phyloP scores from a whole-genome alignment of 1,139 yeast genomes.

The Pichia sp. region DNA sequence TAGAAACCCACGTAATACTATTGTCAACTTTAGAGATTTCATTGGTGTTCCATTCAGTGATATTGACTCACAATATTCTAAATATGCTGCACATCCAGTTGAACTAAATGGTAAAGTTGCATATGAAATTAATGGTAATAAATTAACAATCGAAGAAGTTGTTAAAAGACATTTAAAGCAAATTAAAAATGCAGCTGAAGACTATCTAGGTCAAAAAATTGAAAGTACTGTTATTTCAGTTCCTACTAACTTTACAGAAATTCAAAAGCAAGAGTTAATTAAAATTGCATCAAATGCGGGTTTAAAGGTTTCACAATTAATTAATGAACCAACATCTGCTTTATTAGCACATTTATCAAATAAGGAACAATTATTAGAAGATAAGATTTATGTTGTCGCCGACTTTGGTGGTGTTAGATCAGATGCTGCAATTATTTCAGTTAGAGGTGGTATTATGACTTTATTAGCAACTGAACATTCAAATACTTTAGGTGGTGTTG shows the following conservation, averaged over 20 bases:
- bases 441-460: constrained; percentile 91
- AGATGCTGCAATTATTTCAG: constrained; percentile 90
- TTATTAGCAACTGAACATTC: constrained; percentile 83
- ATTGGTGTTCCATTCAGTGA: constrained; percentile 70
- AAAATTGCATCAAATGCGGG: constrained; percentile 66
- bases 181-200: constrained; percentile 84
- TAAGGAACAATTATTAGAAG: constrained; percentile 50
- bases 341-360: constrained; percentile 66
- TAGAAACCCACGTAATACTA: constrained; percentile 83
- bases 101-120: constrained; percentile 66
- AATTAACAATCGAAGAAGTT: constrained; percentile 66
- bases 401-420: constrained; percentile 97
- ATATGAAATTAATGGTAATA: constrained; percentile 47
- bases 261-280: constrained; percentile 60
- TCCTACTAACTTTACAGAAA: constrained; percentile 79
- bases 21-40: constrained; percentile 88
- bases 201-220: constrained; percentile 74
- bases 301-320: constrained; percentile 74
- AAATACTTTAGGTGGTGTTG: constrained; percentile 78
- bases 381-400: constrained; percentile 83
- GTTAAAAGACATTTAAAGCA: constrained; percentile 78
- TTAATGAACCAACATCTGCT: constrained; percentile 92
- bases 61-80: constrained; percentile 56
- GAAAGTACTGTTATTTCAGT: constrained; percentile 85
- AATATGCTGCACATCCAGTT: constrained; percentile 67